These are phyloP conservation scores for Cinchona pubescens DNA, from an alignment of 257 asterid genomes.

Conservation along the genomic window DNA sequence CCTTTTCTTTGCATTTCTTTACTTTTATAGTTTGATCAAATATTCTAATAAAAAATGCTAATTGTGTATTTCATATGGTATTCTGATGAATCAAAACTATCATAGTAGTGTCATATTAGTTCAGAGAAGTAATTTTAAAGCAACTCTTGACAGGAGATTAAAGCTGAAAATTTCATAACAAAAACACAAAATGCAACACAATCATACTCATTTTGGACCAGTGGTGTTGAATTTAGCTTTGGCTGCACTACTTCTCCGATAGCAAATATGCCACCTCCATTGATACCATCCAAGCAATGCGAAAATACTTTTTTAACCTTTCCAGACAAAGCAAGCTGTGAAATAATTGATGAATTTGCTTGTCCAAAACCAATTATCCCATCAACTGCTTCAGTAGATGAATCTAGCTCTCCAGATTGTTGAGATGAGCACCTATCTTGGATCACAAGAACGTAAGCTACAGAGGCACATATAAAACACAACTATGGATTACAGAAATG, in stretches of 20 bases:
- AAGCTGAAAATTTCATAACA: slow-evolving; percentile 2
- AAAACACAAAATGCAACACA: slow-evolving; percentile 1
- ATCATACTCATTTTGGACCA: slow-evolving; percentile 75
- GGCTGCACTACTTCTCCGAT: slow-evolving; percentile 92
- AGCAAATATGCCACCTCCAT: slow-evolving; percentile 96
- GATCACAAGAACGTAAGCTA: slow-evolving; percentile 33
- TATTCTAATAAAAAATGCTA: not conserved
- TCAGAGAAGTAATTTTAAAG: not conserved
- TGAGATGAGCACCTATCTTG: slow-evolving; percentile 74
- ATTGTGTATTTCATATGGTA: not conserved
- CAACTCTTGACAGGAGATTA: not conserved
- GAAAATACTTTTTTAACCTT: slow-evolving; percentile 77
- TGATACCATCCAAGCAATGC: slow-evolving; percentile 82
- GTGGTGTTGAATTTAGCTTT: slow-evolving; percentile 64
- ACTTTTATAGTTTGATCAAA: too few species aligned
- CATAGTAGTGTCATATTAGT: not conserved
- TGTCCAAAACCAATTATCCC: slow-evolving; percentile 98
- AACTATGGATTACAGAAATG: not conserved
- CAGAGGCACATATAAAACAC: slow-evolving; percentile 16
- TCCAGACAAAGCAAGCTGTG: slow-evolving; percentile 81
- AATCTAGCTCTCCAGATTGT: slow-evolving; percentile 87
- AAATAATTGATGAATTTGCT: slow-evolving; percentile 84
- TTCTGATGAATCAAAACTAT: not conserved
- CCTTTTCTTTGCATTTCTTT: not conserved
- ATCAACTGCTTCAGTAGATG: slow-evolving; percentile 87